phyloP scores from a whole-genome alignment of 495 filamentous ascomycete genomes.

The Podospora comata region DNA sequence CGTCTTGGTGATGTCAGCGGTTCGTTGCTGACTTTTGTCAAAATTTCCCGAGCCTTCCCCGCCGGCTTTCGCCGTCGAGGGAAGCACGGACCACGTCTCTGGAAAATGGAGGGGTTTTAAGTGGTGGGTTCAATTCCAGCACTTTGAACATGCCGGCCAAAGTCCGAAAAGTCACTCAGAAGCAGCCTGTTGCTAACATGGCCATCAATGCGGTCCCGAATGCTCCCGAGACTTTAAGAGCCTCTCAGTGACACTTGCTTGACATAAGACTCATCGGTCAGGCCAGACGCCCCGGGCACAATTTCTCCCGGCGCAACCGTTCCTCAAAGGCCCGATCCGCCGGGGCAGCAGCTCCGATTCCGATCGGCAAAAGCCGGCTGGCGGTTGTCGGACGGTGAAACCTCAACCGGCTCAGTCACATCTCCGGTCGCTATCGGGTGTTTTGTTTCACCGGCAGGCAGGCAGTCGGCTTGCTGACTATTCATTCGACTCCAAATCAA shows the following conservation, averaged over 20 bases:
- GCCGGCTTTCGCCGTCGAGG: not conserved
- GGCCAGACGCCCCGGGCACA: not conserved
- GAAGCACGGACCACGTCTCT: conserved; percentile 15
- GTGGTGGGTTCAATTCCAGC: not conserved
- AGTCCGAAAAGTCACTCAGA: conserved; percentile 14
- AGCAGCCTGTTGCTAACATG: not conserved
- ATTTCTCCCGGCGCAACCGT: not conserved
- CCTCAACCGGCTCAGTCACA: not conserved
- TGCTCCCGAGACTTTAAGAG: not conserved
- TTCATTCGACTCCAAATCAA: not conserved
- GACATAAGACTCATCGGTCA: not conserved
- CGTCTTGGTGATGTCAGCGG: conserved; percentile 17
- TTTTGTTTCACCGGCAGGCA: not conserved
- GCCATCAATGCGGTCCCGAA: not conserved
- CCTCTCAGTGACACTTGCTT: not conserved
- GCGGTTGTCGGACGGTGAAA: not conserved
- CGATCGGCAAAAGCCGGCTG: conserved; percentile 16
- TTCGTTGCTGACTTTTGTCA: not conserved
- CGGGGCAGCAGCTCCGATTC: not conserved
- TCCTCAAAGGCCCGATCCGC: conserved; percentile 1
- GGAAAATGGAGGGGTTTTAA: conserved; percentile 6
- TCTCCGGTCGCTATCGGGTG: not conserved
- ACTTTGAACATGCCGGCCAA: conserved; percentile 15
- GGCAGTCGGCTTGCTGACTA: not conserved
- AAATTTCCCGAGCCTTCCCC: conserved; percentile 23